Evolutionary conservation across 1,139 yeast species (phyloP).

Genomic region (Suzukiozyma palmioleophila): DNA sequence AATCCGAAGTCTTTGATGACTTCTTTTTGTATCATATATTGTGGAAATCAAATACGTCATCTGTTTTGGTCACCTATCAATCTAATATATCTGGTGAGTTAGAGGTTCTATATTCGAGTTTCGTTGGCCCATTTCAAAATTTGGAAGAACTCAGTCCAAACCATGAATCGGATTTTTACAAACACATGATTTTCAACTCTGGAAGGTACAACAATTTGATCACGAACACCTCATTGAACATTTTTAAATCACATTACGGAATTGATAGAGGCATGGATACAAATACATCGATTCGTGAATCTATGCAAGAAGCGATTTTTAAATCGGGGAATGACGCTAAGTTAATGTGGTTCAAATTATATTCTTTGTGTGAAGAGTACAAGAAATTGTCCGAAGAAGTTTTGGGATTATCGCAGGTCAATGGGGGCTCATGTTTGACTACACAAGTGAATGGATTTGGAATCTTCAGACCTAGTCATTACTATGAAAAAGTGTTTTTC

Average conservation of each 20-base stretch:
- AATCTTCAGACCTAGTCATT: slow-evolving; percentile 29
- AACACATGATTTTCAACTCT: slow-evolving; percentile 42
- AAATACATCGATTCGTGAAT: slow-evolving; percentile 14
- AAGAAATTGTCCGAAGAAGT: slow-evolving; percentile 56
- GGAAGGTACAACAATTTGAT: slow-evolving; percentile 43
- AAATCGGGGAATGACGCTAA: slow-evolving; percentile 10
- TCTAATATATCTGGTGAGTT: slow-evolving; percentile 16
- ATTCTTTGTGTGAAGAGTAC: slow-evolving; percentile 63
- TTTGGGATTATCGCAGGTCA: slow-evolving; percentile 13
- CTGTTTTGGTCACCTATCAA: slow-evolving; percentile 30
- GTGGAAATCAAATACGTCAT: slow-evolving; percentile 64
- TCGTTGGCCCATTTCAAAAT: not conserved
- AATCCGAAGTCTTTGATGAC: slow-evolving; percentile 22
- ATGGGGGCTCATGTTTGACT: slow-evolving; percentile 12
- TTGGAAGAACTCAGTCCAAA: slow-evolving; percentile 20
- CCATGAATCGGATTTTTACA: slow-evolving; percentile 33
- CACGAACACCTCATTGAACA: slow-evolving; percentile 36
- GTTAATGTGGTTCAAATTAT: slow-evolving; percentile 52
- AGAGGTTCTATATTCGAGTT: slow-evolving; percentile 5
- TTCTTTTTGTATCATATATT: slow-evolving; percentile 30
- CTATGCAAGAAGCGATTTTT: slow-evolving; percentile 21
- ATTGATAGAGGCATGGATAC: slow-evolving; percentile 7
- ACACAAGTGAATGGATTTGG: slow-evolving; percentile 35
- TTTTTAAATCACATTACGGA: slow-evolving; percentile 25
- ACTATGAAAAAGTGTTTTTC: slow-evolving; percentile 22